Evolutionary conservation across 768 basidiomycete genomes (phyloP), one percentile per base, ranked within the genome.

Genomic region (Termitomyces sp.): DNA sequence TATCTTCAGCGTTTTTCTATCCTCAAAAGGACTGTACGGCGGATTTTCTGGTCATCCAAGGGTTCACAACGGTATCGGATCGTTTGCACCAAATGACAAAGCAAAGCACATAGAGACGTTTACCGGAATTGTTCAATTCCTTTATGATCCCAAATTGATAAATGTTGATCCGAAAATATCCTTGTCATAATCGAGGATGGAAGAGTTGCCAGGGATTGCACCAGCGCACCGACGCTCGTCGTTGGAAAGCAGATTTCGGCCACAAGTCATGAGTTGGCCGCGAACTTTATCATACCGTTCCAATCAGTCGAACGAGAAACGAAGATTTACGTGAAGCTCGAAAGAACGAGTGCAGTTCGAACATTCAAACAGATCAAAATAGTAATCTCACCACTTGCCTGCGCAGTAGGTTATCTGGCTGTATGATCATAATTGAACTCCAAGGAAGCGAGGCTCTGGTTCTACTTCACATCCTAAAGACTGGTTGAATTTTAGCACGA

Each of bases 51-150:
- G 67, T 69, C 54, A 64, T 72, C 12, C 63, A 65, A n/a, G 54
- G 64, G 63, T 50, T 45, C 57, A 65, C 42, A n/a, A n/a, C 5
- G 15, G 37, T 41, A 22, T 35, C 34, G 32, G 44, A 41, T 42
- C 21, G 43, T 30, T 19, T 38, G 82, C 79, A 84, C n/a, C n/a
- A n/a, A n/a, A n/a, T n/a, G n/a, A n/a, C n/a, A n/a, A n/a, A n/a
- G n/a, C n/a, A n/a, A n/a, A n/a, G n/a, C n/a, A n/a, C n/a, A n/a
- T n/a, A n/a, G n/a, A n/a, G n/a, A n/a, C n/a, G n/a, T n/a, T n/a
- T n/a, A n/a, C n/a, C n/a, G n/a, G n/a, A n/a, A n/a, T n/a, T 5
- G 84, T 77, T 9, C 60, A 71, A 28, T 69, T 84, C 55, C 70
- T 70, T 19, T 76, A 72, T 50, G 71, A 77, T 58, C 62, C 69